These are phyloP conservation scores for Schoenoplectus tabernaemontani DNA, from an alignment of 202 grass and related monocot genomes.

Conservation along the genomic window DNA sequence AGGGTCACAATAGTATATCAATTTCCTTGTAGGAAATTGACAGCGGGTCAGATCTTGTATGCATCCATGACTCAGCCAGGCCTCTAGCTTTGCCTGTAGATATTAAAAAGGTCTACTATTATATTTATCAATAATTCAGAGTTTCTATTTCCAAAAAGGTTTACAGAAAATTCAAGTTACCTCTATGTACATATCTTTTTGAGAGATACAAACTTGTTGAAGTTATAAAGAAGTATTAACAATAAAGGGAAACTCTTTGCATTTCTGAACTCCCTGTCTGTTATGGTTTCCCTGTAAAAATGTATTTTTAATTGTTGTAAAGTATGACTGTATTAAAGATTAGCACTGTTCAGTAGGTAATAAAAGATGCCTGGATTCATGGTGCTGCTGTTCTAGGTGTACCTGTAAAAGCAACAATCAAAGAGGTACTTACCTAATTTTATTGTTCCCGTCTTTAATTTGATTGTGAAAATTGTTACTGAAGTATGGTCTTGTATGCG, in stretches of 20 bases:
- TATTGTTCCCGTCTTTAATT: not conserved
- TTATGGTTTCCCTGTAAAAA: not conserved
- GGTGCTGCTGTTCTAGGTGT: conserved; percentile 99
- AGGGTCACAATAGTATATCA: not conserved
- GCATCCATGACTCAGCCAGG: conserved; percentile 93
- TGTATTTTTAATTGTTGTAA: not conserved
- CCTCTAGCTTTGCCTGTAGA: conserved; percentile 67
- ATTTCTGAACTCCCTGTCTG: not conserved
- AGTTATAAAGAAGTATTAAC: conserved; percentile 7
- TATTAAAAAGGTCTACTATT: conserved; percentile 61
- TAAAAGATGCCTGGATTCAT: conserved; percentile 71
- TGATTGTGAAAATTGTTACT: not conserved
- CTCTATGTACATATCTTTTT: not conserved
- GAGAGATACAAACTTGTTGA: conserved; percentile 8
- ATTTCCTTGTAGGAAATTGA: conserved; percentile 58
- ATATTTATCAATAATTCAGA: conserved; percentile 5
- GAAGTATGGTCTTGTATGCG: not conserved
- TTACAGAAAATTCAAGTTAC: not conserved
- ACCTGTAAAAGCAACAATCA: conserved; percentile 92
- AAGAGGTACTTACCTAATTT: conserved; percentile 42
- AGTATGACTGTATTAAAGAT: conserved; percentile 1
- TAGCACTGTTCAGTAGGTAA: conserved; percentile 50
- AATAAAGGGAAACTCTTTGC: not conserved
- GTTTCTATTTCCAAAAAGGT: not conserved
- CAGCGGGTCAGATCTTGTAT: conserved; percentile 79